A percentile compares a stretch with the other conserved stretches of the same genome.
Evolutionary conservation across 2,329 filamentous ascomycete species (phyloP).

Genomic region (Penicillium verrucosum): DNA sequence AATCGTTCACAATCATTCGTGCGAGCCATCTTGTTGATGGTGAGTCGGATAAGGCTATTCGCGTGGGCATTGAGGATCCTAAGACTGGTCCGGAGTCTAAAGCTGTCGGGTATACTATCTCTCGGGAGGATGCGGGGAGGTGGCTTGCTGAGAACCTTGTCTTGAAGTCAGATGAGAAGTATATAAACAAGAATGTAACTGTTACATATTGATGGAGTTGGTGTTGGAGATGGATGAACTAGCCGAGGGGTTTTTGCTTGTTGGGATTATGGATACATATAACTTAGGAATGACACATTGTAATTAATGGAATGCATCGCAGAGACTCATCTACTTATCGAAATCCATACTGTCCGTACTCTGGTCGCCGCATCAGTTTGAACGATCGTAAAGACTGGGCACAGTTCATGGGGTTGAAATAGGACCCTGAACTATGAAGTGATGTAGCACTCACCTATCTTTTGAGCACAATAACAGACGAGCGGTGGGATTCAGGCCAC

Average conservation of each 20-base stretch:
- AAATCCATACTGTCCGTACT: not conserved
- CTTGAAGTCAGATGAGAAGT: not conserved
- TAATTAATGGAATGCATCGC: not conserved
- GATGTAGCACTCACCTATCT: not conserved
- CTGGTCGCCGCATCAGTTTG: not conserved
- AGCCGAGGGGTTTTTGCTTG: not conserved
- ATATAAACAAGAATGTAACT: slow-evolving; percentile 5
- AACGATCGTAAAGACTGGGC: not conserved
- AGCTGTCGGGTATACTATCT: slow-evolving; percentile 35
- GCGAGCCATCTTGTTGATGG: slow-evolving; percentile 37
- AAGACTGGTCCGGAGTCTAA: slow-evolving; percentile 30
- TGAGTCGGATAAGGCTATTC: slow-evolving; percentile 17
- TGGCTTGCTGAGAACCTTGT: slow-evolving; percentile 17
- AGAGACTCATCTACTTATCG: not conserved
- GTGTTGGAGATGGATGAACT: not conserved
- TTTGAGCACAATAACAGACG: not conserved
- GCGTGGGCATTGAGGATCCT: slow-evolving; percentile 28
- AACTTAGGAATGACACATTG: not conserved
- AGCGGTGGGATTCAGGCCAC: too few relatives aligned
- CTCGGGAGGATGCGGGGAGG: slow-evolving; percentile 30
- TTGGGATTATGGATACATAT: not conserved
- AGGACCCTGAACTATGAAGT: too few relatives aligned
- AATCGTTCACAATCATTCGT: slow-evolving; percentile 28
- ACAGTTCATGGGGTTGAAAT: not conserved
- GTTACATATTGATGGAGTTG: not conserved